Evolutionary conservation across 2,329 filamentous ascomycete genomes (phyloP), one percentile per base, ranked within the genome.

Genomic region (Chrysosporium keratinophilum): DNA sequence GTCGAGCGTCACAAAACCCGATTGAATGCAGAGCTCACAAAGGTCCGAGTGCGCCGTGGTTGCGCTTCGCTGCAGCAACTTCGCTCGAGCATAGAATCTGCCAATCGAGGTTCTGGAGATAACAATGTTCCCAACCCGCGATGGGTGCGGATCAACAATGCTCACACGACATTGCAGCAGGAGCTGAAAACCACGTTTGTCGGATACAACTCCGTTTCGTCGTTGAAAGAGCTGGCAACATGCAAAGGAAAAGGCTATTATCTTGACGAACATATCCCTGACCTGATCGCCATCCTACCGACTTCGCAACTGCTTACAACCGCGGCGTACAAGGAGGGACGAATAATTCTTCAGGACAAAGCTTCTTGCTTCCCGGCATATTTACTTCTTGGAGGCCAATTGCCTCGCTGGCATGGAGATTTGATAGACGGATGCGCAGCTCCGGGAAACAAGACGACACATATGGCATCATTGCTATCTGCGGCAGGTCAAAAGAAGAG

Each of bases 401-500:
- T 84, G 59, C 42, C 50, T 23, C 12, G 41, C 0, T 67, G 64
- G 60, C 42, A 60, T 2, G 88, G 88, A 20, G 82, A 93, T 63
- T 75, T 94, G 7, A 80, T 97, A n/a, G 93, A 98, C 68, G 87
- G 87, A 0, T 97, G 91, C 66, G 88, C 93, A 0, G 93, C 93
- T 0, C 93, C 93, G 1, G 93, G 93, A 5, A 98, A 98, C 69
- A 98, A 98, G 71, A 97, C 93, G 1, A 97, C 91, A 6, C 93
- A 97, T 67, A 72, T 95, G 45, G 89, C 90, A 0, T 85, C 88
- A 1, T 80, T 96, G 3, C 64, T 93, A 1, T 55, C 37, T 40
- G 51, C 49, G 10, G 65, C 65, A 3, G 56, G 66, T 64, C 17
- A 67, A 62, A 31, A 59, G 56, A 51, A 53, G 28, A 15, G 57